Evolutionary conservation across 2,329 filamentous ascomycete species (phyloP).

Genomic region (Cladophialophora psammophila): DNA sequence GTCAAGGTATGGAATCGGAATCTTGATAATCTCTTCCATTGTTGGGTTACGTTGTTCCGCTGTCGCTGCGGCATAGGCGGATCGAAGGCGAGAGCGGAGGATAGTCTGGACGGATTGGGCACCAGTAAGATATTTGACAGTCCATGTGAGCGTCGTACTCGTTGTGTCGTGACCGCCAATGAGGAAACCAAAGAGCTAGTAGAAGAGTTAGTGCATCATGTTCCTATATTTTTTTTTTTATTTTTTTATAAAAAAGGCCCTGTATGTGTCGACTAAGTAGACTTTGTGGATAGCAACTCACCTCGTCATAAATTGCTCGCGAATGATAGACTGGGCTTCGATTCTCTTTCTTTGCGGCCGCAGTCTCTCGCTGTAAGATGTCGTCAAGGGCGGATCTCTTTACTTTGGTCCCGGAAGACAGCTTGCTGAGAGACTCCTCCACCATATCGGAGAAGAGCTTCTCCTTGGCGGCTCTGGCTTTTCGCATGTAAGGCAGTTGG

Average conservation of each 20-base stretch:
- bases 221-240: too few species aligned
- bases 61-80: conserved; percentile 41
- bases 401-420: conserved; percentile 41
- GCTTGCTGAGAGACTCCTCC: conserved; percentile 26
- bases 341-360: conserved; percentile 47
- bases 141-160: conserved; percentile 52
- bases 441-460: conserved; percentile 39
- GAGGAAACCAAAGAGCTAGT: conserved; percentile 47
- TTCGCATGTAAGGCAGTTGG: conserved; percentile 28
- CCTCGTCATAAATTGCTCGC: conserved; percentile 42
- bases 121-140: conserved; percentile 50
- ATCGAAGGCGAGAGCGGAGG: conserved; percentile 45
- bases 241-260: too few species aligned
- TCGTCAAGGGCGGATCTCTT: conserved; percentile 48
- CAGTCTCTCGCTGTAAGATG: conserved; percentile 46
- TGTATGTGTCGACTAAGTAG: conserved; percentile 22
- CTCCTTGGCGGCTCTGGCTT: conserved; percentile 36
- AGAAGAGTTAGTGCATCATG: neutral
- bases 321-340: conserved; percentile 39
- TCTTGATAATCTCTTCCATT: conserved; percentile 44
- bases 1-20: conserved; percentile 50
- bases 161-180: conserved; percentile 59
- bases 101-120: conserved; percentile 47
- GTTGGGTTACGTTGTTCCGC: conserved; percentile 41
- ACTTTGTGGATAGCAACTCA: conserved; percentile 39